A percentile compares a stretch with the other conserved stretches of the same genome.
These are phyloP conservation scores for Cucurbita ficifolia DNA, from an alignment of 306 rosid species.

Conservation along the genomic window DNA sequence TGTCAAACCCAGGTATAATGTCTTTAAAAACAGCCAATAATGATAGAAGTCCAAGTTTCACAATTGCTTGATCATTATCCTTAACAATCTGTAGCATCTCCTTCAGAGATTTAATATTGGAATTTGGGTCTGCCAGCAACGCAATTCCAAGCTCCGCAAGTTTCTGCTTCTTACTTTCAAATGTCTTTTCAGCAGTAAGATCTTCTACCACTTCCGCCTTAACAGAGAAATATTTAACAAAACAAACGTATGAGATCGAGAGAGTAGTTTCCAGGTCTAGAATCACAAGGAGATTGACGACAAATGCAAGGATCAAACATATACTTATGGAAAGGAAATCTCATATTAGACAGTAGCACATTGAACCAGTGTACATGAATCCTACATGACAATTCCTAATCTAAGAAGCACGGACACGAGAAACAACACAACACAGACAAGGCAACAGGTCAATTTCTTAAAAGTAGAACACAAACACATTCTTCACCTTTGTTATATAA, in stretches of 20 bases:
- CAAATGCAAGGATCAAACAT: not conserved
- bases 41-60: slow-evolving; percentile 83
- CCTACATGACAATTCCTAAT: not conserved
- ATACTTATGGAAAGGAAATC: not conserved
- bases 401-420: no score
- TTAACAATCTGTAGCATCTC: slow-evolving; percentile 63
- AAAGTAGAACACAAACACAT: no score
- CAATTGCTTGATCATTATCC: slow-evolving; percentile 47
- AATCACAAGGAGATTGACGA: not conserved
- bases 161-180: slow-evolving; percentile 67
- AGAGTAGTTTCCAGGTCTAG: not conserved
- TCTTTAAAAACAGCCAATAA: slow-evolving; percentile 85
- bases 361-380: not conserved
- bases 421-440: no score
- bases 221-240: slow-evolving; percentile 1
- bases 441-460: no score
- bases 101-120: slow-evolving; percentile 68
- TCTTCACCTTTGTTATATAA: no score
- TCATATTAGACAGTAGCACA: not conserved
- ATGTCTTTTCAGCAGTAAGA: slow-evolving; percentile 66
- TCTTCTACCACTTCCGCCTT: slow-evolving; percentile 89
- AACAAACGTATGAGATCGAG: slow-evolving; percentile 7
- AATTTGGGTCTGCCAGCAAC: slow-evolving; percentile 68
- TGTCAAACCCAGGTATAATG: slow-evolving; percentile 72
- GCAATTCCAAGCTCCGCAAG: slow-evolving; percentile 90